These are phyloP conservation scores for Nymphaea thermarum DNA, from an alignment of 164 flowering plant species.

Conservation along the genomic window DNA sequence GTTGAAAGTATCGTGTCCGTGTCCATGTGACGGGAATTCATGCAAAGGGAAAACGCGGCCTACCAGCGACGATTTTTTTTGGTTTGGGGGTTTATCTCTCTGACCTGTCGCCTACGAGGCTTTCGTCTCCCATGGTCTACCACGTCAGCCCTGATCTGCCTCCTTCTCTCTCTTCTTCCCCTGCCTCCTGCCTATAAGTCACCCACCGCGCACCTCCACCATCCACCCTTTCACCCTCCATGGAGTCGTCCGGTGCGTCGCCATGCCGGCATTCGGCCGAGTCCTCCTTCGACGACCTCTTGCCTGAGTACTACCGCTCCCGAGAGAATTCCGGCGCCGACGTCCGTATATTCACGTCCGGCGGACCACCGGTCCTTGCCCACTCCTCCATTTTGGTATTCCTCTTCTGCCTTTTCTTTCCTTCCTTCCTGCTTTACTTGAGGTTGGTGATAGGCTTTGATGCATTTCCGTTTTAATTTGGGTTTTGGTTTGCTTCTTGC, in stretches of 20 bases:
- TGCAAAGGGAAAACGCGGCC: background rate
- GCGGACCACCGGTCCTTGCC: constrained; percentile 51
- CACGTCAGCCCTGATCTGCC: background rate
- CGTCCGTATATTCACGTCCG: constrained; percentile 52
- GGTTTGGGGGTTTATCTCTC: background rate
- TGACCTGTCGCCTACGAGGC: background rate
- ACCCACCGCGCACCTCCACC: background rate
- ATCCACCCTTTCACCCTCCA: constrained; percentile 4
- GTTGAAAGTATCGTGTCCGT: too few species aligned
- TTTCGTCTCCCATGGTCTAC: background rate
- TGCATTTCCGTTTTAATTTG: background rate
- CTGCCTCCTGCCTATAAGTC: background rate
- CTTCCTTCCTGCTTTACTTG: too few species aligned
- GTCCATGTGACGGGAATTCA: too few species aligned
- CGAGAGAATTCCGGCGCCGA: constrained; percentile 22
- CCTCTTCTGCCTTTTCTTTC: background rate
- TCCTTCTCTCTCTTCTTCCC: background rate
- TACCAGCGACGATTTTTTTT: background rate
- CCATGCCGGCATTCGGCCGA: background rate
- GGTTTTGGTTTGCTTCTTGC: too few species aligned
- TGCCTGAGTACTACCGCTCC: background rate
- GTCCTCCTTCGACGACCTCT: background rate
- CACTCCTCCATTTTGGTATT: constrained; percentile 64
- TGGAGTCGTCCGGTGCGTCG: constrained; percentile 1
- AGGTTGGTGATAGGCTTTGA: too few species aligned